phyloP scores from a whole-genome alignment of 305 asterid genomes.

The Rubia peregrina region DNA sequence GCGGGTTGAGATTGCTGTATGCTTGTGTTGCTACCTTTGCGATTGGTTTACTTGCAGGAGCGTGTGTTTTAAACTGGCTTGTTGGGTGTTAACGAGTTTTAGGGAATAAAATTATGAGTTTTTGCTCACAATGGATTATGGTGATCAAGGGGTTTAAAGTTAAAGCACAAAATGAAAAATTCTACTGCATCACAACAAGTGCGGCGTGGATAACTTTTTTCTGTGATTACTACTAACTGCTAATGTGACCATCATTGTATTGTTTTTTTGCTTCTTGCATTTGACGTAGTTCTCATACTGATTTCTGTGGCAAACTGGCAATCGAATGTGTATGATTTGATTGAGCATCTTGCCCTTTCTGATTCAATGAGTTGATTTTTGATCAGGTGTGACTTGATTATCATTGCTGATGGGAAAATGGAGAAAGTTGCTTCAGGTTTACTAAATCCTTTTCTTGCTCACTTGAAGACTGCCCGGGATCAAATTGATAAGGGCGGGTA shows the following conservation, averaged over 20 bases:
- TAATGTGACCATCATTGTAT: not conserved
- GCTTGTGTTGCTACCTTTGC: not conserved
- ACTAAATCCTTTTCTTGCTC: slow-evolving; percentile 80
- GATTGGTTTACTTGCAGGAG: not conserved
- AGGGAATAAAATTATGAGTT: not conserved
- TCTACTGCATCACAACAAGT: not conserved
- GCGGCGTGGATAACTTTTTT: not conserved
- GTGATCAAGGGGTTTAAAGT: not conserved
- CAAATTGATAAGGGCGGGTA: slow-evolving; percentile 82
- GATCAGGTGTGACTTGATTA: slow-evolving; percentile 60
- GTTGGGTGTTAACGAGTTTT: not conserved
- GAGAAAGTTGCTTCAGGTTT: slow-evolving; percentile 90
- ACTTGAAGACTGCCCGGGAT: slow-evolving; percentile 75
- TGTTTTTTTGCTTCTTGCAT: not conserved
- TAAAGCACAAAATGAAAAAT: not conserved
- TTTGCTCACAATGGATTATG: not conserved
- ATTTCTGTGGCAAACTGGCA: not conserved
- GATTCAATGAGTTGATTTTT: slow-evolving; percentile 13
- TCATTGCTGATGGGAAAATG: slow-evolving; percentile 67
- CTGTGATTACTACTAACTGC: not conserved
- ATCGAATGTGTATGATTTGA: not conserved
- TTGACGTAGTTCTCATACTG: not conserved
- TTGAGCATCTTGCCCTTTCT: slow-evolving; percentile 1
- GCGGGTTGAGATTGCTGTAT: not conserved
- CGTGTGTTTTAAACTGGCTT: not conserved